Percentiles rank a stretch among this genome's conserved stretches.
Conservation (phyloP, 176 grass and related monocot species). For the Metroxylon sagu region DNA sequence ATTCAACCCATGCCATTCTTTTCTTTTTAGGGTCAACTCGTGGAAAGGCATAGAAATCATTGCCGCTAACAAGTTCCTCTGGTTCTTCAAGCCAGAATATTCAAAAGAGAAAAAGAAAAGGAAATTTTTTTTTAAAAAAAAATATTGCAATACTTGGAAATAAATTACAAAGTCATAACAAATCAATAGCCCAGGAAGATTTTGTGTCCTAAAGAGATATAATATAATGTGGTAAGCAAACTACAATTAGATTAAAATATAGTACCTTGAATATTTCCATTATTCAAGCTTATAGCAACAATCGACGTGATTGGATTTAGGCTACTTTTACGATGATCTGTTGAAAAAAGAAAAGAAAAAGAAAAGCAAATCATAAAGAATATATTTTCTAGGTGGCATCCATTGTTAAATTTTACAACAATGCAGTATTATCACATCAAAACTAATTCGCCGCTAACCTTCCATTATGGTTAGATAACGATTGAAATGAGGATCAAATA, state of each 20-base stretch:
- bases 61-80: constrained; percentile 61
- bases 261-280: constrained; percentile 46
- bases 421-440: too few relatives aligned
- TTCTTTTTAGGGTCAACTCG: constrained; percentile 65
- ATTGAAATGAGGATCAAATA: constrained; percentile 75
- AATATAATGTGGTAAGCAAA: too few relatives aligned
- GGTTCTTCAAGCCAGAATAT: constrained; percentile 53
- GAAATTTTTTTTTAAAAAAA: constrained; percentile 3
- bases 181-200: too few relatives aligned
- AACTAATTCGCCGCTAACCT: constrained; percentile 30
- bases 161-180: too few relatives aligned
- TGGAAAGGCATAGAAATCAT: constrained; percentile 93
- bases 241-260: constrained; percentile 1
- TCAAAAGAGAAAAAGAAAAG: constrained; percentile 6
- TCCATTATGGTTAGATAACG: constrained; percentile 86
- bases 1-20: constrained; percentile 85
- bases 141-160: too few relatives aligned
- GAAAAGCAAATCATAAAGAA: neutral
- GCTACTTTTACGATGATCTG: constrained; percentile 60
- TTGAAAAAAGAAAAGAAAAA: constrained; percentile 7
- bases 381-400: too few relatives aligned
- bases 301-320: constrained; percentile 75
- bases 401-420: too few relatives aligned
- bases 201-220: too few relatives aligned
- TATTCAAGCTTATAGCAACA: constrained; percentile 37